Conservation (phyloP, 805 yeast species). For the Candida schatavii region DNA sequence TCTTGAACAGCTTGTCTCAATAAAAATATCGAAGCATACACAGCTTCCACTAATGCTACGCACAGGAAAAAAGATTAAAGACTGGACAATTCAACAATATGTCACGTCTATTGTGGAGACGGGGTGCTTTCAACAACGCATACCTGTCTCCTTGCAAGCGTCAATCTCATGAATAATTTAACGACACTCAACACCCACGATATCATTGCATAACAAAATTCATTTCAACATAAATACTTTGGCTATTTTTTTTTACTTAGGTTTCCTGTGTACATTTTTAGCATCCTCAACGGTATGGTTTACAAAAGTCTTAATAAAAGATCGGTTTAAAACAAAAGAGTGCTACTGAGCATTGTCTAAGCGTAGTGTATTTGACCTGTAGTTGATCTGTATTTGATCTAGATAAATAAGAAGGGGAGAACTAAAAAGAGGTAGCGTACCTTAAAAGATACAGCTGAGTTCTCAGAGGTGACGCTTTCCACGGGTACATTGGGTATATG, state of each 20-base stretch:
- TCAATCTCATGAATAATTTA: conserved; percentile 16
- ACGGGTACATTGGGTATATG: too few species aligned
- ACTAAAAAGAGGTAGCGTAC: too few species aligned
- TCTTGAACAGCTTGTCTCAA: conserved; percentile 36
- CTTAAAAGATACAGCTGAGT: too few species aligned
- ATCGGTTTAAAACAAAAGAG: too few species aligned
- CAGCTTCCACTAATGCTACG: background rate
- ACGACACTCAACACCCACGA: conserved; percentile 11
- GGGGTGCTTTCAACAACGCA: conserved; percentile 18
- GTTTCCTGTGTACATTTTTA: conserved; percentile 32
- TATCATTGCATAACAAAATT: conserved; percentile 9
- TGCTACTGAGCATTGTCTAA: too few species aligned
- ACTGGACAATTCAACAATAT: conserved; percentile 4
- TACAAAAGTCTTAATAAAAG: too few species aligned
- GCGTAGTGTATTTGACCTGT: too few species aligned
- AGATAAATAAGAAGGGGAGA: too few species aligned
- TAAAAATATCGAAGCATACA: background rate
- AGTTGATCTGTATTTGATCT: too few species aligned
- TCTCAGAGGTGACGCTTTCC: too few species aligned
- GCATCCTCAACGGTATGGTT: conserved; percentile 52
- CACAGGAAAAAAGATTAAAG: background rate
- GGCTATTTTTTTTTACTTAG: conserved; percentile 4
- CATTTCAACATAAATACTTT: conserved; percentile 24
- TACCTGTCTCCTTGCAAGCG: conserved; percentile 6
- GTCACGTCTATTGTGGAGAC: background rate